Evolutionary conservation across 2,329 filamentous ascomycete species (phyloP), one percentile per base, ranked within the genome.

Genomic region (Hypoxylon sp.): DNA sequence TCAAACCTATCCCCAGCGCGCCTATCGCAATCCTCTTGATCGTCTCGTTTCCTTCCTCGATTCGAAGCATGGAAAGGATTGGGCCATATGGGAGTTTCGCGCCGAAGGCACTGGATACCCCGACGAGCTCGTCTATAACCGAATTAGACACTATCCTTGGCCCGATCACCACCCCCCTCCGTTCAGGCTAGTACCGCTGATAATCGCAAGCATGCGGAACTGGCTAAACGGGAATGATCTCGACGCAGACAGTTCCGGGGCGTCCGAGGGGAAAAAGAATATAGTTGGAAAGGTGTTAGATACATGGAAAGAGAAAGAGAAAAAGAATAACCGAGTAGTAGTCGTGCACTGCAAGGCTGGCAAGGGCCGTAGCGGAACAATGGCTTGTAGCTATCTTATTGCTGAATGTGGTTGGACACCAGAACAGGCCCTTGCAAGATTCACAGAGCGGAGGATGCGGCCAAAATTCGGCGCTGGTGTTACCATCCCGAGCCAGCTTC

Each of bases 291-390:
- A 68, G 60, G 72, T 73, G n/a, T 21, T 74, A 13, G 75, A 78
- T 50, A 73, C 73, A 13, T 77, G 79, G 58, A 80, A 75, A 3
- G 71, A 78, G 58, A 80, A 75, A 3, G 71, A 78, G 38, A 79
- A 78, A 55, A 76, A 80, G 34, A 76, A 76, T 48, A 78, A 80
- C 38, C 85, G 93, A 34, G 93, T 98, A 0, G 91, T 91, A 0
- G 94, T 98, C 5, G 93, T 98, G 6, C 96, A 99, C 80, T 98
- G 96, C 83, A 98, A 98, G 78, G 96, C 96, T 0, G 96, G 96
- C 2, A 99, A 99, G 80, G 96, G 96, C 1, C 86, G 96, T 55
- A 97, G 93, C 71, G 96, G 96, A 3, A 97, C 93, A 0, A 89
- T 93, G 74, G 90, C 91, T 30, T 97, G 93, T 80, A 93, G 91